Conservation (phyloP, 2,329 filamentous ascomycete species). For the Paramyrothecium roridum region DNA sequence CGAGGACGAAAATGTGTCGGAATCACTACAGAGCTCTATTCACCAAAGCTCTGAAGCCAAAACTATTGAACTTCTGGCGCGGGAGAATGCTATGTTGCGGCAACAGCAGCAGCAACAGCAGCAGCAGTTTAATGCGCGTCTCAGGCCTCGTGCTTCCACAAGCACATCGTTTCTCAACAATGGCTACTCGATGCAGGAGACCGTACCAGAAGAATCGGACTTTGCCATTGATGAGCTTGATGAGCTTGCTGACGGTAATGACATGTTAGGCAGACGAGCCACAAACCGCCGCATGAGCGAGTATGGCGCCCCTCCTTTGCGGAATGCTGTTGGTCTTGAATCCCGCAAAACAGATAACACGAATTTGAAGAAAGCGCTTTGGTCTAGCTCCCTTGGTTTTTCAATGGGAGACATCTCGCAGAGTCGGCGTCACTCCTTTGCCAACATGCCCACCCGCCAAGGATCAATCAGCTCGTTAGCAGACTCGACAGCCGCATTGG, state of each 20-base stretch:
- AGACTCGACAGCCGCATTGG: slow-evolving; percentile 46
- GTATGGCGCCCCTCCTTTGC: slow-evolving; percentile 43
- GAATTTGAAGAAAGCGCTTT: slow-evolving; percentile 61
- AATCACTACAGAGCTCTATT: slow-evolving; percentile 43
- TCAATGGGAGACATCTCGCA: slow-evolving; percentile 61
- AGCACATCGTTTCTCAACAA: slow-evolving; percentile 52
- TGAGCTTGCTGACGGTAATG: slow-evolving; percentile 51
- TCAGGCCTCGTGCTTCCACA: slow-evolving; percentile 58
- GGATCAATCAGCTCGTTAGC: slow-evolving; percentile 60
- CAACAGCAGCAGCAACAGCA: slow-evolving; percentile 38
- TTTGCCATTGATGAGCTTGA: slow-evolving; percentile 72
- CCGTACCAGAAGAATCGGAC: slow-evolving; percentile 64
- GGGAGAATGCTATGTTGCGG: slow-evolving; percentile 61
- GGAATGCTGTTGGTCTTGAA: slow-evolving; percentile 50
- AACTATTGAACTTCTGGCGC: slow-evolving; percentile 59
- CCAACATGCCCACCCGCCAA: slow-evolving; percentile 63
- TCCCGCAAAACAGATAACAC: slow-evolving; percentile 59
- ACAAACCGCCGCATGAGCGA: slow-evolving; percentile 56
- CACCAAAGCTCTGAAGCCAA: slow-evolving; percentile 57
- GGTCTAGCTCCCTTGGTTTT: slow-evolving; percentile 70
- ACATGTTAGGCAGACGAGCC: slow-evolving; percentile 44
- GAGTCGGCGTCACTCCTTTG: slow-evolving; percentile 78
- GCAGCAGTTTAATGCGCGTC: slow-evolving; percentile 50
- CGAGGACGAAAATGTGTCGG: slow-evolving; percentile 57
- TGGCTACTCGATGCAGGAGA: slow-evolving; percentile 56